Conservation (phyloP, 73 alveolate species). For the Uronychia binucleata region DNA sequence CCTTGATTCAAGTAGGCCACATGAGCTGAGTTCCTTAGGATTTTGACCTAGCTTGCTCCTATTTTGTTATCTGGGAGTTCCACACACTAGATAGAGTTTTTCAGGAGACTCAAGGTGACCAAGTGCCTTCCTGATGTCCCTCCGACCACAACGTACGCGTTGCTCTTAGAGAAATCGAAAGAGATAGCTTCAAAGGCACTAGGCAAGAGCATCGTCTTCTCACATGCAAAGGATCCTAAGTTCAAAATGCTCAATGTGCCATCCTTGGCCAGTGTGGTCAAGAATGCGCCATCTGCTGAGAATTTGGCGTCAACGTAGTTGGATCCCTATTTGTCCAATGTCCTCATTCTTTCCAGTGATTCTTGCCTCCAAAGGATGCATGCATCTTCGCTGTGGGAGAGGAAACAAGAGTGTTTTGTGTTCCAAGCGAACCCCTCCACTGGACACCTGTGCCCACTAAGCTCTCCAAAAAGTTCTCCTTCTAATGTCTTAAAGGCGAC, state of each 20-base stretch:
- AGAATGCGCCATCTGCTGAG: conserved; percentile 6
- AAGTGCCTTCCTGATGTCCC: conserved; percentile 14
- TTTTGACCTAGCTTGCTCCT: conserved; percentile 13
- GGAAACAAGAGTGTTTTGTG: not conserved
- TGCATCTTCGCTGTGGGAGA: conserved; percentile 21
- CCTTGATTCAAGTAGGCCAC: conserved; percentile 25
- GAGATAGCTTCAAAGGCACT: not conserved
- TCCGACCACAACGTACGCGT: not conserved
- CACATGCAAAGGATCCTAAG: conserved; percentile 6
- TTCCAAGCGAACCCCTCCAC: conserved; percentile 14
- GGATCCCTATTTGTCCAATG: conserved; percentile 18
- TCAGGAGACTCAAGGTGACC: not conserved
- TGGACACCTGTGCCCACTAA: conserved; percentile 17
- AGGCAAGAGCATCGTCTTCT: not conserved
- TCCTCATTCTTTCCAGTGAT: conserved; percentile 1
- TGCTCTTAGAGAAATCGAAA: conserved; percentile 15
- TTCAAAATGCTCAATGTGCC: conserved; percentile 22
- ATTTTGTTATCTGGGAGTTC: conserved; percentile 33
- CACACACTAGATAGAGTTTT: not conserved
- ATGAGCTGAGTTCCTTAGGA: conserved; percentile 21
- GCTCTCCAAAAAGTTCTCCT: conserved; percentile 27
- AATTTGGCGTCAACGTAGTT: conserved; percentile 23
- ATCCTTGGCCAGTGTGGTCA: conserved; percentile 31
- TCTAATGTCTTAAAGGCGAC: not conserved
- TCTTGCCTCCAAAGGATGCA: conserved; percentile 24